Evolutionary conservation across 371 early-diverging fungal genomes (phyloP).

Genomic region (Mucor lusitanicus): DNA sequence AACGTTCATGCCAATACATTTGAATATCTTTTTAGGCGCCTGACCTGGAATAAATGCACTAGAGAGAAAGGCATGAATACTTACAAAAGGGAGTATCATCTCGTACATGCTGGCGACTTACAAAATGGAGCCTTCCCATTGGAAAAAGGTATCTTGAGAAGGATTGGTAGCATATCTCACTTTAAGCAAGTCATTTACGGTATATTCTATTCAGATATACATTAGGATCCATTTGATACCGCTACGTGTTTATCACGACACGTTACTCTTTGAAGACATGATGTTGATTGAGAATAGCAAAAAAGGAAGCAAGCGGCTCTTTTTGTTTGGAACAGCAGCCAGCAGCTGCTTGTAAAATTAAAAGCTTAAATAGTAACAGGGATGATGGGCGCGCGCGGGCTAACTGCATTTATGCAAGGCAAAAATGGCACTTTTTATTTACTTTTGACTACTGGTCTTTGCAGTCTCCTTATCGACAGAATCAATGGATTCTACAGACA

Average conservation of each 20-base stretch:
- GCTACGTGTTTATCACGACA: background rate
- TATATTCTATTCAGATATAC: background rate
- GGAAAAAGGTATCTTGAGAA: constrained; percentile 33
- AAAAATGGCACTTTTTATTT: background rate
- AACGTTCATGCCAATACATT: constrained; percentile 43
- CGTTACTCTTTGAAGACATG: background rate
- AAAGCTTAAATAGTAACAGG: no score
- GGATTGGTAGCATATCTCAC: constrained; percentile 29
- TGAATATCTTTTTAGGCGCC: constrained; percentile 35
- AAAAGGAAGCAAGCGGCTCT: background rate
- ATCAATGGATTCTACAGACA: background rate
- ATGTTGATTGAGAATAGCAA: background rate
- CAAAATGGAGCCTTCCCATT: constrained; percentile 46
- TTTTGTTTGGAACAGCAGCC: no score
- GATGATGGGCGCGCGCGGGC: no score
- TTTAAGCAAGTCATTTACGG: background rate
- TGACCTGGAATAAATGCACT: constrained; percentile 38
- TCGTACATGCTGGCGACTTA: constrained; percentile 1
- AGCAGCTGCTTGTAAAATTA: no score
- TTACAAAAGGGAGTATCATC: background rate
- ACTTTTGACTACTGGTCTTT: background rate
- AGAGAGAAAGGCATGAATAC: background rate
- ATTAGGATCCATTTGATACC: no score
- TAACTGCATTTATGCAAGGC: no score
- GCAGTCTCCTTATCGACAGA: background rate